These are phyloP conservation scores for Leptodermis oblonga DNA, from an alignment of 257 asterid species.

Conservation along the genomic window DNA sequence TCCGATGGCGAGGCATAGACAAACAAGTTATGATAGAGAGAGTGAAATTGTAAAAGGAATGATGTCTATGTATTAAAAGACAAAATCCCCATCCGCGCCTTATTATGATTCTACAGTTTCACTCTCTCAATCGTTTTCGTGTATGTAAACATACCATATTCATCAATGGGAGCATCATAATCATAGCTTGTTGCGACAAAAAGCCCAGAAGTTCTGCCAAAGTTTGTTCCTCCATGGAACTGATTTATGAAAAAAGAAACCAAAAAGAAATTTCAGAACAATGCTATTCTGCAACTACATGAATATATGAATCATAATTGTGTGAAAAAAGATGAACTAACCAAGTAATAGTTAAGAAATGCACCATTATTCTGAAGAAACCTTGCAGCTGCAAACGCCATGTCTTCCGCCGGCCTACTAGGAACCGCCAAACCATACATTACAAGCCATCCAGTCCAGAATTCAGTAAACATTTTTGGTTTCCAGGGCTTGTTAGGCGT, in stretches of 20 bases:
- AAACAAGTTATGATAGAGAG: no score
- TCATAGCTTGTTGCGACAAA: slow-evolving; percentile 85
- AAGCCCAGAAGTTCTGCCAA: slow-evolving; percentile 78
- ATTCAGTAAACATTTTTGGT: slow-evolving; percentile 95
- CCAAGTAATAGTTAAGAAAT: slow-evolving; percentile 93
- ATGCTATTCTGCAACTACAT: neutral
- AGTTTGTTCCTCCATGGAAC: slow-evolving; percentile 94
- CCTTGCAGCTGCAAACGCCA: slow-evolving; percentile 86
- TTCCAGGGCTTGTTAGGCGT: slow-evolving; percentile 69
- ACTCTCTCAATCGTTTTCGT: no score
- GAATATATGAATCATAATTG: slow-evolving; percentile 9
- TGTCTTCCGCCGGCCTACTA: slow-evolving; percentile 76
- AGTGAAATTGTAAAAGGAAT: slow-evolving; percentile 22
- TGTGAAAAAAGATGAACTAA: slow-evolving; percentile 18
- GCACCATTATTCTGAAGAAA: slow-evolving; percentile 87
- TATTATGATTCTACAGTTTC: no score
- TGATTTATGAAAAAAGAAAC: slow-evolving; percentile 23
- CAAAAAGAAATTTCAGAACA: slow-evolving; percentile 10
- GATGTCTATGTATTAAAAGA: neutral
- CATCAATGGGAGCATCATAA: slow-evolving; percentile 89
- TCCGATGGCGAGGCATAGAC: no score
- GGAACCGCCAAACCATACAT: slow-evolving; percentile 39
- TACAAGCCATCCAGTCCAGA: slow-evolving; percentile 81
- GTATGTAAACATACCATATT: slow-evolving; percentile 89
- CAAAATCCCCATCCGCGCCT: neutral